Evolutionary conservation across 345 rosid genomes (phyloP).

Genomic region (Gossypium bickii): DNA sequence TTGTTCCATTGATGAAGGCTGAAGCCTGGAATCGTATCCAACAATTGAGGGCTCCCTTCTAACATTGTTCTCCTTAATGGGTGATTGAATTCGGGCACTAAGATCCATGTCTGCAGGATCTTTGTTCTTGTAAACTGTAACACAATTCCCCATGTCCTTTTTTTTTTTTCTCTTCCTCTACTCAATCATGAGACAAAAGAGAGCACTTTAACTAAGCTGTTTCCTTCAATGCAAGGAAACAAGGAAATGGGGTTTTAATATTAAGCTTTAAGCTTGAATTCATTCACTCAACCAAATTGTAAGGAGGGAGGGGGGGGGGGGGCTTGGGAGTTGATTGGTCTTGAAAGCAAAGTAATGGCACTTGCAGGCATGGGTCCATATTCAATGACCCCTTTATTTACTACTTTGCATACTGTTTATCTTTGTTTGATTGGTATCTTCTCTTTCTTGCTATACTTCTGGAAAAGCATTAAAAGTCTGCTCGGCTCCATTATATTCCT

Average conservation of each 20-base stretch:
- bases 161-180: conserved; percentile 5
- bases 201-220: neutral
- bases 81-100: conserved; percentile 26
- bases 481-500: neutral
- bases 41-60: conserved; percentile 14
- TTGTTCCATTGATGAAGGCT: conserved; percentile 10
- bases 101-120: conserved; percentile 28
- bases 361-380: conserved; percentile 36
- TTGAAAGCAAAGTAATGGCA: conserved; percentile 57
- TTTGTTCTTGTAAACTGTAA: conserved; percentile 25
- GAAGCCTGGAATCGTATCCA: conserved; percentile 21
- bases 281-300: conserved; percentile 25
- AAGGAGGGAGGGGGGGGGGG: conserved; percentile 11
- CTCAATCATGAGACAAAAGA: conserved; percentile 3
- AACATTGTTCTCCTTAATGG: conserved; percentile 23
- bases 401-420: neutral
- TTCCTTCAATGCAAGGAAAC: conserved; percentile 11
- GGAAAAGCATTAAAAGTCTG: neutral
- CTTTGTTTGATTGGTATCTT: neutral
- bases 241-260: neutral
- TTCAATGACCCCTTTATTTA: conserved; percentile 7
- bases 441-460: neutral
- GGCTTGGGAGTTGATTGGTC: conserved; percentile 39
- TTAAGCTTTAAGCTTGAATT: conserved; percentile 24
- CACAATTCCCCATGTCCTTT: conserved; percentile 44